Percentiles rank a stretch among this genome's conserved stretches.
Evolutionary conservation across 768 basidiomycete genomes (phyloP).

Genomic region (Auriscalpium vulgare): DNA sequence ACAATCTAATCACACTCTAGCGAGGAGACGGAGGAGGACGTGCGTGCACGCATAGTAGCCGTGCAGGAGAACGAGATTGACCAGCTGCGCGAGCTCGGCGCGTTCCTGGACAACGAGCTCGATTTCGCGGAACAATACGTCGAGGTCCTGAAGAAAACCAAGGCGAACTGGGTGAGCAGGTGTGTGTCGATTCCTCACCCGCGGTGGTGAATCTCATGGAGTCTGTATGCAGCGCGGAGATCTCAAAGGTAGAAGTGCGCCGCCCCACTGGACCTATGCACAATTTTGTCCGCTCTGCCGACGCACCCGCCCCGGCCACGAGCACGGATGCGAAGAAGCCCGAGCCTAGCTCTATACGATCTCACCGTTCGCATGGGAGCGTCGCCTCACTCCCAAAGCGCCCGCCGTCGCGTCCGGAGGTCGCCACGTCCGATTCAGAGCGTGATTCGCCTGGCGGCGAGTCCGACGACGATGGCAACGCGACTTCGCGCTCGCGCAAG

Average conservation of each 20-base stretch:
- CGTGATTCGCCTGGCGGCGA: constrained; percentile 1
- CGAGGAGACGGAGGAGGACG: constrained; percentile 81
- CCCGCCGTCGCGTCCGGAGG: background rate
- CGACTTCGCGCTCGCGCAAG: constrained; percentile 15
- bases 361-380: background rate
- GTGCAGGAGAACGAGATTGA: constrained; percentile 75
- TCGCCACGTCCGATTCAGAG: background rate
- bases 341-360: background rate
- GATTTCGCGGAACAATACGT: constrained; percentile 68
- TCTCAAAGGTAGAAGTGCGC: constrained; percentile 7
- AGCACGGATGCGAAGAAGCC: constrained; percentile 5
- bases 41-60: constrained; percentile 68
- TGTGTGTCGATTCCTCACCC: constrained; percentile 29
- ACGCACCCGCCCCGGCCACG: constrained; percentile 5
- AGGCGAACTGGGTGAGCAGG: constrained; percentile 51
- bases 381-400: background rate
- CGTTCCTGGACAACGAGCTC: constrained; percentile 65
- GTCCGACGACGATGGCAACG: constrained; percentile 1
- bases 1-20: constrained; percentile 28
- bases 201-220: background rate
- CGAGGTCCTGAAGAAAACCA: constrained; percentile 65
- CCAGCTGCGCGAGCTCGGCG: constrained; percentile 63
- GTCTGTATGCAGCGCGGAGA: background rate
- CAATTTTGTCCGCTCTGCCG: constrained; percentile 4
- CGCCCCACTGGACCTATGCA: constrained; percentile 12